Conservation (phyloP, 371 early-diverging fungal genomes). For the Umbelopsis sp. region DNA sequence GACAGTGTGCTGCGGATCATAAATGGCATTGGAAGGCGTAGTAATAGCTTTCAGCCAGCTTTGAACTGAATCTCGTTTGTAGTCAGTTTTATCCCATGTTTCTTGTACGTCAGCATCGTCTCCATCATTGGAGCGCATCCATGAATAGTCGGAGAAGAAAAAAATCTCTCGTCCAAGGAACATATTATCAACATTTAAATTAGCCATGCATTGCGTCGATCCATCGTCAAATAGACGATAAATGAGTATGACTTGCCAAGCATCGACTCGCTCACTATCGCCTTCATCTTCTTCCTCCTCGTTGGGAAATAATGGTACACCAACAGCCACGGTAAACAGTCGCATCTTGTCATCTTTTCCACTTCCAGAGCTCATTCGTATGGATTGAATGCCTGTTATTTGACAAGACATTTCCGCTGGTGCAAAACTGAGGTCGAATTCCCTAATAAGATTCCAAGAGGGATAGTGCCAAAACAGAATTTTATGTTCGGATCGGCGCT, state of each 20-base stretch:
- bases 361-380: slow-evolving; percentile 21
- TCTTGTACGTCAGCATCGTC: slow-evolving; percentile 20
- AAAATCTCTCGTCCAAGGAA: slow-evolving; percentile 41
- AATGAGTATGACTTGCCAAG: slow-evolving; percentile 39
- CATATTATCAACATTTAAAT: slow-evolving; percentile 26
- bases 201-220: slow-evolving; percentile 34
- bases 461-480: slow-evolving; percentile 46
- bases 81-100: not conserved
- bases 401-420: slow-evolving; percentile 37
- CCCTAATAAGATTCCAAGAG: slow-evolving; percentile 33
- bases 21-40: slow-evolving; percentile 28
- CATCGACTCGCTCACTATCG: slow-evolving; percentile 25
- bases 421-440: slow-evolving; percentile 32
- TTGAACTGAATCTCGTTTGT: slow-evolving; percentile 17
- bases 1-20: slow-evolving; percentile 26
- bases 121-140: slow-evolving; percentile 28
- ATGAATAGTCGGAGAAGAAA: slow-evolving; percentile 39
- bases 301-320: slow-evolving; percentile 24
- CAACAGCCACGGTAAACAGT: slow-evolving; percentile 36
- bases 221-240: slow-evolving; percentile 41
- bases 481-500: slow-evolving; percentile 34
- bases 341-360: slow-evolving; percentile 25
- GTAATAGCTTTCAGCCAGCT: slow-evolving; percentile 35
- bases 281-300: slow-evolving; percentile 34
- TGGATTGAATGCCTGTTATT: slow-evolving; percentile 40